These are phyloP conservation scores for Candida gorgasii DNA, from an alignment of 805 yeast genomes.

Conservation along the genomic window DNA sequence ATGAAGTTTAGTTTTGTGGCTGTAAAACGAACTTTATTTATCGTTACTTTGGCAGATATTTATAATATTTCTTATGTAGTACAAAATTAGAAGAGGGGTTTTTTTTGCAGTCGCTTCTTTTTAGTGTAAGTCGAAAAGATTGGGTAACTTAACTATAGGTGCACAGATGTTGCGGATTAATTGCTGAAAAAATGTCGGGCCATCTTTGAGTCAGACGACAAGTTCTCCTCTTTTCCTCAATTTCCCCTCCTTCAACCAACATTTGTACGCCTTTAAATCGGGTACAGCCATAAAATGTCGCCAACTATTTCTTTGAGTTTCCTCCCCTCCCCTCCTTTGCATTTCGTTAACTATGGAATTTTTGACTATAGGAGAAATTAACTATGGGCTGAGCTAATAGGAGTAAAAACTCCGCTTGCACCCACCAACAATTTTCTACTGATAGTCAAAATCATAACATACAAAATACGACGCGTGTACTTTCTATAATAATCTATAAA, in stretches of 20 bases:
- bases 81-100: conserved; percentile 7
- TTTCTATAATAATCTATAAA: neutral
- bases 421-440: neutral
- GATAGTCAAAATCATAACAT: neutral
- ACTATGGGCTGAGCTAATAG: neutral
- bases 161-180: conserved; percentile 1
- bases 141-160: conserved; percentile 2
- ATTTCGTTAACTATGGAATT: neutral
- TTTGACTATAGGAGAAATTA: no score
- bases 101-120: conserved; percentile 4
- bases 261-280: neutral
- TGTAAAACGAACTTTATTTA: no score
- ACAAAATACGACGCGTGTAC: neutral
- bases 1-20: neutral
- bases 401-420: neutral
- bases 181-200: neutral
- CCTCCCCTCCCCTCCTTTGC: neutral
- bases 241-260: neutral
- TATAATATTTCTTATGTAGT: conserved; percentile 1
- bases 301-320: neutral
- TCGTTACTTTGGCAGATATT: conserved; percentile 2
- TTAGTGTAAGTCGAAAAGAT: conserved; percentile 1
- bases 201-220: neutral
- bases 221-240: conserved; percentile 1
- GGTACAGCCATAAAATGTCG: neutral